Base-by-base conservation (phyloP, 2,329 filamentous ascomycete species). In the Pseudogymnoascus sp. region DNA sequence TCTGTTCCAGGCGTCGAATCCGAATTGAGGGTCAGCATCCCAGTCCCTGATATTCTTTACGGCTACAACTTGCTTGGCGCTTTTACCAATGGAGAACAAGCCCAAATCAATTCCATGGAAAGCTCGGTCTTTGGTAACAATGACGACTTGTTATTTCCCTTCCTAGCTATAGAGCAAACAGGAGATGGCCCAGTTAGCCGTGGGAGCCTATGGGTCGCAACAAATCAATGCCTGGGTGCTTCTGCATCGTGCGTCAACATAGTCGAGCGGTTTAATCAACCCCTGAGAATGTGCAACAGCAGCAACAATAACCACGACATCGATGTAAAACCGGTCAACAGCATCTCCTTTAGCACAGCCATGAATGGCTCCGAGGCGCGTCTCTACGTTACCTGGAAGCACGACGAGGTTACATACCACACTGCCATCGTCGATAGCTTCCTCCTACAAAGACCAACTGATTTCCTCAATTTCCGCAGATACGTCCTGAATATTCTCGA, bases 401-500 rank as follows among this genome's bases (percentile, higher is more conserved):
- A 74, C 11, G 50, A 71, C 41, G 71, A 74, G 26, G 65, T 70
- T 1, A 61, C 72, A 4, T 76, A 73, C 66, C 70, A 73, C 61
- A 73, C 67, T 68, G 53, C 6, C 7, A 70, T 66, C 4, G 66
- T 75, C 33, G 33, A 70, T 0, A 70, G 63, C 35, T 77, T 75
- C 64, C 28, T 71, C 11, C 65, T 77, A 2, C 70, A 75, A 56
- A 43, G 69, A 0, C 68, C 71, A 0, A 61, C 68, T 2, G 14
- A 75, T 5, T 75, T 72, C 28, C 22, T 72, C 1, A 64, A 71
- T 6, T 74, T 78, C 56, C 71, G 72, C 60, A 72, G 69, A 31
- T 68, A 70, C 46, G 71, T 76, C 24, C 69, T 61, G 6, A 76
- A 75, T 43, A 76, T 77, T n/a, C 66, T 76, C 6, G 74, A 76